A percentile compares a stretch with the other conserved stretches of the same genome.
Evolutionary conservation across 306 rosid genomes (phyloP).

Genomic region (Echinosophora koreensis): DNA sequence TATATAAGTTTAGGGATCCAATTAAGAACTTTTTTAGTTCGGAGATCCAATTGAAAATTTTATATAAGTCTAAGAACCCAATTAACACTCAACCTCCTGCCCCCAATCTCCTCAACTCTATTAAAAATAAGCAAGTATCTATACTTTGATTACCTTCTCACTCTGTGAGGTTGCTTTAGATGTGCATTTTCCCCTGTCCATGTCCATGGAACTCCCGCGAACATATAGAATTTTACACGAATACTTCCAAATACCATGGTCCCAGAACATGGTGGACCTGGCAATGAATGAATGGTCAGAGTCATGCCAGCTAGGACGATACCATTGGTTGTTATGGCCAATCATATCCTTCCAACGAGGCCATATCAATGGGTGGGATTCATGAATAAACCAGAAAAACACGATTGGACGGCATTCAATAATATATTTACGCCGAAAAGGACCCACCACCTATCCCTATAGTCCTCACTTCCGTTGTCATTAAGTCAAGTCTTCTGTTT

Average conservation of each 20-base stretch:
- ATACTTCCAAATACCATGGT: not conserved
- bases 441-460: constrained; percentile 58
- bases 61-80: too few species aligned
- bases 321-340: not conserved
- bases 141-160: too few species aligned
- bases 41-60: too few species aligned
- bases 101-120: too few species aligned
- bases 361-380: not conserved
- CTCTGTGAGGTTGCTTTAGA: too few species aligned
- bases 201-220: constrained; percentile 35
- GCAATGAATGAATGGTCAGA: not conserved
- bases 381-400: not conserved
- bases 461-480: not conserved
- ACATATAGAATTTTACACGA: constrained; percentile 1
- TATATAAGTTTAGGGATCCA: too few species aligned
- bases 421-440: not conserved
- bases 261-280: constrained; percentile 42
- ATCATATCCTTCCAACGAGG: not conserved
- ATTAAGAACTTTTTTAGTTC: too few species aligned
- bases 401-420: constrained; percentile 41
- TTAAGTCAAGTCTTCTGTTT: not conserved
- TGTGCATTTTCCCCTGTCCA: too few species aligned
- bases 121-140: too few species aligned
- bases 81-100: too few species aligned
- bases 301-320: constrained; percentile 37